These are phyloP conservation scores for Mycena epipterygia DNA, from an alignment of 768 basidiomycete genomes.

Conservation along the genomic window DNA sequence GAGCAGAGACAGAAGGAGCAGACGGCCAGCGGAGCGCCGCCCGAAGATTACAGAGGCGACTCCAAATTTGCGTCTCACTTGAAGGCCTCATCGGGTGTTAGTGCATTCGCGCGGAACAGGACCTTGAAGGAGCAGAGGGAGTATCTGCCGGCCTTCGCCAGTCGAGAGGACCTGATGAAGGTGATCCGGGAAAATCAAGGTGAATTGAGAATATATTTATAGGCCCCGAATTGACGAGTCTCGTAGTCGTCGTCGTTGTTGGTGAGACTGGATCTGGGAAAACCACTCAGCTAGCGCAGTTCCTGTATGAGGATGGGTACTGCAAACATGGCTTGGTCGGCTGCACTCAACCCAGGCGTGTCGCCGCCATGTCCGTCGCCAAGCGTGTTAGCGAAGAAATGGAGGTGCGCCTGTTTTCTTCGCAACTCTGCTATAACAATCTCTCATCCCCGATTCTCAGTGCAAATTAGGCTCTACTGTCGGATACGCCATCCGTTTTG, in stretches of 20 bases:
- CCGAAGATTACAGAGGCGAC: conserved; percentile 89
- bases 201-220: conserved; percentile 43
- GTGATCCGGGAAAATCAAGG: conserved; percentile 96
- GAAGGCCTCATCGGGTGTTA: conserved; percentile 82
- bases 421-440: neutral
- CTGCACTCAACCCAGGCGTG: conserved; percentile 98
- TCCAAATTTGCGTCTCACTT: conserved; percentile 98
- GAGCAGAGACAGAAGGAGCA: conserved; percentile 63
- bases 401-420: conserved; percentile 71
- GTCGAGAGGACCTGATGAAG: conserved; percentile 91
- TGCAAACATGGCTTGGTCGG: conserved; percentile 91
- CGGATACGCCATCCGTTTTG: conserved; percentile 98
- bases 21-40: conserved; percentile 65
- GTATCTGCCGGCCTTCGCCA: conserved; percentile 97
- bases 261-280: conserved; percentile 99
- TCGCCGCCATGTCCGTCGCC: conserved; percentile 99
- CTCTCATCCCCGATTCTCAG: conserved; percentile 49
- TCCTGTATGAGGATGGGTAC: conserved; percentile 97
- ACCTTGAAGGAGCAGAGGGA: conserved; percentile 96
- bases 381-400: conserved; percentile 99
- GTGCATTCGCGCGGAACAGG: conserved; percentile 83
- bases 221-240: neutral
- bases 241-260: conserved; percentile 89
- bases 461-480: conserved; percentile 92
- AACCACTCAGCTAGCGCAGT: conserved; percentile 96